phyloP scores from a whole-genome alignment of 176 grass and related monocot species.

The Otatea glauca region DNA sequence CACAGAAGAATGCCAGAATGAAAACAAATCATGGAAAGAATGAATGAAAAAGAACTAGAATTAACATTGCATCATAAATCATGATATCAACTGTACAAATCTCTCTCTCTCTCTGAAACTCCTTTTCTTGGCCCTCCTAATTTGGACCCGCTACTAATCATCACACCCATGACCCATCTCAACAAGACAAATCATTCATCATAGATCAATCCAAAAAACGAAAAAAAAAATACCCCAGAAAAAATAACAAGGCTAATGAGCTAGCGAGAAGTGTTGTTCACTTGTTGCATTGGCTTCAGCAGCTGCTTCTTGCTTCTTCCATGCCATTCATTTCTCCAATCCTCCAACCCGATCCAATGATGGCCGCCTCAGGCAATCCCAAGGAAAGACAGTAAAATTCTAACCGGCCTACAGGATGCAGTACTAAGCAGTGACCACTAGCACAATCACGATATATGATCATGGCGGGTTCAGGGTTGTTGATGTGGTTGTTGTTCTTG shows the following conservation, averaged over 20 bases:
- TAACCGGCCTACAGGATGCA: neutral
- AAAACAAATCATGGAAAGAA: neutral
- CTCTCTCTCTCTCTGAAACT: slow-evolving; percentile 15
- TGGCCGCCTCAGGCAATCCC: slow-evolving; percentile 31
- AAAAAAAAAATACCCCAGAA: slow-evolving; percentile 28
- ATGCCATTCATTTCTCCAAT: slow-evolving; percentile 14
- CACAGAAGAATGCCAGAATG: neutral
- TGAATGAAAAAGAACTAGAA: slow-evolving; percentile 14
- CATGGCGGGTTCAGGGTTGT: slow-evolving; percentile 30
- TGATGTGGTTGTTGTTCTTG: neutral
- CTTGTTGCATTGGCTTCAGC: slow-evolving; percentile 39
- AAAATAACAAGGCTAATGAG: slow-evolving; percentile 46
- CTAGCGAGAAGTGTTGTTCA: slow-evolving; percentile 44
- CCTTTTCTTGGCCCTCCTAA: slow-evolving; percentile 42
- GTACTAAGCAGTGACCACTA: slow-evolving; percentile 44
- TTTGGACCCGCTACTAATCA: slow-evolving; percentile 57
- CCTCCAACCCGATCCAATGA: slow-evolving; percentile 37
- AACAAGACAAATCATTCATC: slow-evolving; percentile 62
- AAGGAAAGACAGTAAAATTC: slow-evolving; percentile 42
- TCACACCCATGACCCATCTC: slow-evolving; percentile 51
- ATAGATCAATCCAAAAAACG: slow-evolving; percentile 49
- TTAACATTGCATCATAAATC: slow-evolving; percentile 47
- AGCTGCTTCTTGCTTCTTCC: slow-evolving; percentile 40
- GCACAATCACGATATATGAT: slow-evolving; percentile 42
- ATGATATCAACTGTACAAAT: slow-evolving; percentile 62